These are phyloP conservation scores for Auriscalpium orientale DNA, from an alignment of 768 basidiomycete genomes.

Conservation along the genomic window DNA sequence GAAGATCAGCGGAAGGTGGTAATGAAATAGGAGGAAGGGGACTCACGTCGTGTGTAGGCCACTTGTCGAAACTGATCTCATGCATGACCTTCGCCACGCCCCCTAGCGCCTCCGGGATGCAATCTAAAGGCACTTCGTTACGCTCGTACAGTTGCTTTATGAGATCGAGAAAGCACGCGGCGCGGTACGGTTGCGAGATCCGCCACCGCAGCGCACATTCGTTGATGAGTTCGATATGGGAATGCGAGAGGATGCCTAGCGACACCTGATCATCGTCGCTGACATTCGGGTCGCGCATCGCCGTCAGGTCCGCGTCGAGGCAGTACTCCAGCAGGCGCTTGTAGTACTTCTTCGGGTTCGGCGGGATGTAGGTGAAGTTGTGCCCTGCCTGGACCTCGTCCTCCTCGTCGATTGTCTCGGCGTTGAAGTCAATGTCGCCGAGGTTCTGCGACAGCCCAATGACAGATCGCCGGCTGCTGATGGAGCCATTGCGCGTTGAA, in stretches of 20 bases:
- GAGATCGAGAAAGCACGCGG: conserved; percentile 74
- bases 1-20: conserved; percentile 1
- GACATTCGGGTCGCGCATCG: conserved; percentile 86
- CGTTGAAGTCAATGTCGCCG: conserved; percentile 26
- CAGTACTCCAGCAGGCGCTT: conserved; percentile 77
- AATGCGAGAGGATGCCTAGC: conserved; percentile 74
- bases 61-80: conserved; percentile 65
- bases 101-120: conserved; percentile 83
- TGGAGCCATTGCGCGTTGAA: conserved; percentile 48
- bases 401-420: conserved; percentile 43
- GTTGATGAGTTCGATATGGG: conserved; percentile 76
- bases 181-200: conserved; percentile 71
- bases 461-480: conserved; percentile 63
- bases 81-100: conserved; percentile 62
- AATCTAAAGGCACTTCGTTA: conserved; percentile 88
- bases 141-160: conserved; percentile 84
- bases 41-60: conserved; percentile 81
- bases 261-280: conserved; percentile 95
- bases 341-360: conserved; percentile 82
- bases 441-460: conserved; percentile 18
- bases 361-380: conserved; percentile 85
- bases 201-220: conserved; percentile 90
- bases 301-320: conserved; percentile 77
- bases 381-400: conserved; percentile 68
- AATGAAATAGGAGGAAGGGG: conserved; percentile 1